Conservation (phyloP, 805 yeast species). For the Nakazawaea ernobii region DNA sequence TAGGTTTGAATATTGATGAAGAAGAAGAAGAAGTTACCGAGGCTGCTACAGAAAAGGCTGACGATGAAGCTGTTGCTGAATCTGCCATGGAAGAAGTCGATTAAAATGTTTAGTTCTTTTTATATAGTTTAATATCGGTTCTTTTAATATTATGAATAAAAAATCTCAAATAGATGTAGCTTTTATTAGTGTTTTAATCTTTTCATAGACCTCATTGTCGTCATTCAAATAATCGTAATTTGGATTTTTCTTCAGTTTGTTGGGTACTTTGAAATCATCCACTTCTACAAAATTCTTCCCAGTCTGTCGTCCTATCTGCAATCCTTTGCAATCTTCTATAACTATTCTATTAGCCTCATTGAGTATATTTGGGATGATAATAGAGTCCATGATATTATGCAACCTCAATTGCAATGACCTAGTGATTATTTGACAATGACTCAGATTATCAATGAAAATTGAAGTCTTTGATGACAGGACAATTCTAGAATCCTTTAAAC, state of each 20-base stretch:
- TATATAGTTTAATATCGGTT: no score
- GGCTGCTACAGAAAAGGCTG: constrained; percentile 39
- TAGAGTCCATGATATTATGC: constrained; percentile 13
- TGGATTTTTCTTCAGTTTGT: constrained; percentile 13
- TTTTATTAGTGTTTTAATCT: background rate
- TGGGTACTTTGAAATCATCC: constrained; percentile 25
- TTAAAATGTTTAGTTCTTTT: constrained; percentile 32
- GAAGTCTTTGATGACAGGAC: constrained; percentile 16
- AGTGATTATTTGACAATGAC: constrained; percentile 15
- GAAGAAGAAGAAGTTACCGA: constrained; percentile 51
- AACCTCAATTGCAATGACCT: constrained; percentile 22
- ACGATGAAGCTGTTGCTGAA: constrained; percentile 72
- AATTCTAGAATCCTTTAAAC: constrained; percentile 14
- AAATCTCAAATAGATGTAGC: no score
- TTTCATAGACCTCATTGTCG: background rate
- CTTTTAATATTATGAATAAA: no score
- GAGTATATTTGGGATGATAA: constrained; percentile 11
- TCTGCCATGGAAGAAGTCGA: constrained; percentile 99
- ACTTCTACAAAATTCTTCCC: constrained; percentile 11
- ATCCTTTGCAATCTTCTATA: constrained; percentile 19
- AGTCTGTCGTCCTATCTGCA: constrained; percentile 7
- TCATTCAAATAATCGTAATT: constrained; percentile 13
- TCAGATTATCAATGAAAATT: constrained; percentile 14
- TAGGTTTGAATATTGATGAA: constrained; percentile 97
- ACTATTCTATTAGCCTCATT: constrained; percentile 16